These are phyloP conservation scores for Suillus subluteus DNA, from an alignment of 768 basidiomycete genomes.

Conservation along the genomic window DNA sequence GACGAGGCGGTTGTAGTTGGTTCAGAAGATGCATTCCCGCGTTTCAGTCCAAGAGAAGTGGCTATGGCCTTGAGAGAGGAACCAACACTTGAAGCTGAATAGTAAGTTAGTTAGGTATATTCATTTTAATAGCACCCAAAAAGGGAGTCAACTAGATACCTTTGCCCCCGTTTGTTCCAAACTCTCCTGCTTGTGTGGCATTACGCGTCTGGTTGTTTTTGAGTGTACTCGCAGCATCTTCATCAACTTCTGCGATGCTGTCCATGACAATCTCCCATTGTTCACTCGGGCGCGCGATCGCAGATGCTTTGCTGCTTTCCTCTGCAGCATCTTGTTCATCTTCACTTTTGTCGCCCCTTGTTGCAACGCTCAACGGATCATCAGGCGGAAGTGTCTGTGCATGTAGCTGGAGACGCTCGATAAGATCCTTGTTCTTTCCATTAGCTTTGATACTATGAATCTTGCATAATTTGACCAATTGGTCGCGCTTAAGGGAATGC, in stretches of 20 bases:
- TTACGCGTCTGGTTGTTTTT: constrained; percentile 50
- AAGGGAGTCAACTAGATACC: constrained; percentile 41
- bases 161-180: constrained; percentile 72
- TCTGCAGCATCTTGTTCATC: constrained; percentile 34
- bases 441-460: constrained; percentile 77
- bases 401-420: constrained; percentile 68
- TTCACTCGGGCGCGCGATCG: constrained; percentile 65
- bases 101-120: constrained; percentile 14
- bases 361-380: constrained; percentile 57
- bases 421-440: constrained; percentile 78
- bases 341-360: constrained; percentile 49
- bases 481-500: constrained; percentile 81
- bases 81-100: constrained; percentile 58
- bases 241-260: constrained; percentile 69
- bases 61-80: constrained; percentile 80
- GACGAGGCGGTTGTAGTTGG: constrained; percentile 25
- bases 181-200: constrained; percentile 57
- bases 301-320: constrained; percentile 13
- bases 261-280: constrained; percentile 92
- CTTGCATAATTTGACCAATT: constrained; percentile 86
- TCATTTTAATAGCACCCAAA: background rate
- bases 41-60: constrained; percentile 75
- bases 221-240: constrained; percentile 34
- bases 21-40: constrained; percentile 30
- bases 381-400: constrained; percentile 65